phyloP scores from a whole-genome alignment of 225 moss, liverwort and hornwort species.

The Ulota crispa region DNA sequence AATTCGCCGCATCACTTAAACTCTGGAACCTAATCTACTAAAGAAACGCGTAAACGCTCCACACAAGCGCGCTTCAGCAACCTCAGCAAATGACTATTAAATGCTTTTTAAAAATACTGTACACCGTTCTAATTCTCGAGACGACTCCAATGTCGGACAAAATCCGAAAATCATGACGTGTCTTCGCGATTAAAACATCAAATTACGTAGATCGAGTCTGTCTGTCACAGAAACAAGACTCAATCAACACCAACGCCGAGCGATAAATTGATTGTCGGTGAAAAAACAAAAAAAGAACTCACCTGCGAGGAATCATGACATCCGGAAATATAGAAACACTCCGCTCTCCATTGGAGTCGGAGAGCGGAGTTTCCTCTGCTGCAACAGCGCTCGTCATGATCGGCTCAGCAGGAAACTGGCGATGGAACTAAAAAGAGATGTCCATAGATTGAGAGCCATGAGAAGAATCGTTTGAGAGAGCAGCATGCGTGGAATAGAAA shows the following conservation, averaged over 20 bases:
- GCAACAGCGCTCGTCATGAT: slow-evolving; percentile 18
- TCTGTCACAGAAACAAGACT: neutral
- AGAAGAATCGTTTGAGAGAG: neutral
- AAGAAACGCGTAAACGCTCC: neutral
- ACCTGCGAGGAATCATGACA: slow-evolving; percentile 40
- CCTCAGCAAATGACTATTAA: neutral
- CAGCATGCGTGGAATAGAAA: neutral
- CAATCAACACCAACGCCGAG: slow-evolving; percentile 10
- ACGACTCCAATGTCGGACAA: neutral
- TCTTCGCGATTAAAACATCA: neutral
- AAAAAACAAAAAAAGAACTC: neutral
- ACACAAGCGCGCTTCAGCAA: neutral
- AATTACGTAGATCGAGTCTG: neutral
- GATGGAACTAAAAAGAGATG: neutral
- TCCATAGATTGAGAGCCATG: neutral
- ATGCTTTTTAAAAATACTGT: neutral
- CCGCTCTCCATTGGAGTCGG: neutral
- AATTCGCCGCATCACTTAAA: neutral
- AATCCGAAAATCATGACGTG: neutral
- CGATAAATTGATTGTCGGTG: neutral
- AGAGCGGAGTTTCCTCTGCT: neutral
- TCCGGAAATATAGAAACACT: neutral
- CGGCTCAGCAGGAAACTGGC: neutral
- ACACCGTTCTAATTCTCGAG: neutral
- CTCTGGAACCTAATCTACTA: slow-evolving; percentile 25